phyloP scores from a whole-genome alignment of 345 rosid species.

The Acer campestre region DNA sequence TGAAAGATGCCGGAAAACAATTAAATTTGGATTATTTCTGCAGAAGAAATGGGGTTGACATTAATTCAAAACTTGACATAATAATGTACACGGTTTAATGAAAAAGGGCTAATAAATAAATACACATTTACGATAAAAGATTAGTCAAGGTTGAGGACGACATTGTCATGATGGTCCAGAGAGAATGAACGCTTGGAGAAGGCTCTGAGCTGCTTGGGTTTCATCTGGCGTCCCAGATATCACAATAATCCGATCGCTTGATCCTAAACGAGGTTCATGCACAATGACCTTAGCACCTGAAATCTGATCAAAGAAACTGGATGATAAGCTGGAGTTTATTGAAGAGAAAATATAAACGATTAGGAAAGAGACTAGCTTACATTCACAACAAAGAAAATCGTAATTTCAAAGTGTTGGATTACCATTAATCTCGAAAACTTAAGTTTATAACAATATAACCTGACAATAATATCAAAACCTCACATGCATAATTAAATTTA shows the following conservation, averaged over 20 bases:
- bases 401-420: neutral
- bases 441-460: neutral
- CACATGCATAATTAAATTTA: neutral
- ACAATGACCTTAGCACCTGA: constrained; percentile 94
- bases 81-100: constrained; percentile 3
- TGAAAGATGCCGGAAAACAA: neutral
- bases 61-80: neutral
- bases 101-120: neutral
- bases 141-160: neutral
- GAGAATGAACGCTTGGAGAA: constrained; percentile 92
- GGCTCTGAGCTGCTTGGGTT: constrained; percentile 96
- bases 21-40: constrained; percentile 1
- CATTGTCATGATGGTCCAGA: constrained; percentile 49
- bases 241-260: constrained; percentile 79
- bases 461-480: neutral
- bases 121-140: neutral
- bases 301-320: constrained; percentile 59
- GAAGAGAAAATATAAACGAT: neutral
- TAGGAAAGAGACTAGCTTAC: constrained; percentile 2
- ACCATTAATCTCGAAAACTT: neutral
- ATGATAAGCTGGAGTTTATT: constrained; percentile 32
- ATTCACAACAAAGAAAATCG: neutral
- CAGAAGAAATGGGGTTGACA: neutral
- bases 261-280: constrained; percentile 75
- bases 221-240: constrained; percentile 96